Evolutionary conservation across 2,329 filamentous ascomycete genomes (phyloP).

Genomic region (Fusarium duplospermum): DNA sequence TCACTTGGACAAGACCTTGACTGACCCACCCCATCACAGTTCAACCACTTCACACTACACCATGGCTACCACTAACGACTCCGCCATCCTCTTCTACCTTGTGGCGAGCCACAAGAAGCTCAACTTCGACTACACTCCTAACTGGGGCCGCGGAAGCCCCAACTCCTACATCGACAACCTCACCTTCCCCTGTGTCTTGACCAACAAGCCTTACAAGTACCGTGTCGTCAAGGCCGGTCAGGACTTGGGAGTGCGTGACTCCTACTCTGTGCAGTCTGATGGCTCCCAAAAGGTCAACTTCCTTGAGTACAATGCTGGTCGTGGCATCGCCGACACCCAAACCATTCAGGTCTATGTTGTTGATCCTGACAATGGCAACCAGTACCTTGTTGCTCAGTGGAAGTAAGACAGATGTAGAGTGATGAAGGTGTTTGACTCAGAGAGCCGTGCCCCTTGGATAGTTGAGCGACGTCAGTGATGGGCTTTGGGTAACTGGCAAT

Average conservation of each 20-base stretch:
- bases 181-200: constrained; percentile 14
- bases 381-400: constrained; percentile 15
- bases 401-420: neutral
- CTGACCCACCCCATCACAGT: neutral
- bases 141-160: constrained; percentile 22
- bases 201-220: constrained; percentile 20
- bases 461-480: too few species aligned
- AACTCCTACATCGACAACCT: constrained; percentile 24
- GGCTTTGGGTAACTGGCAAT: too few species aligned
- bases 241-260: constrained; percentile 7
- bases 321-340: constrained; percentile 12
- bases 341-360: constrained; percentile 21
- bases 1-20: neutral
- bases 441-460: too few species aligned
- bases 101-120: neutral
- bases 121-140: constrained; percentile 18
- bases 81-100: neutral
- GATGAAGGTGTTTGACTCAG: neutral
- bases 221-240: constrained; percentile 11
- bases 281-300: constrained; percentile 22
- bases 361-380: constrained; percentile 10
- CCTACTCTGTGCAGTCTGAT: constrained; percentile 1
- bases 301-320: constrained; percentile 19
- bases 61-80: constrained; percentile 1
- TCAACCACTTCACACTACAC: neutral